Evolutionary conservation across 2,329 filamentous ascomycete genomes (phyloP).

Genomic region (Ustulina deusta): DNA sequence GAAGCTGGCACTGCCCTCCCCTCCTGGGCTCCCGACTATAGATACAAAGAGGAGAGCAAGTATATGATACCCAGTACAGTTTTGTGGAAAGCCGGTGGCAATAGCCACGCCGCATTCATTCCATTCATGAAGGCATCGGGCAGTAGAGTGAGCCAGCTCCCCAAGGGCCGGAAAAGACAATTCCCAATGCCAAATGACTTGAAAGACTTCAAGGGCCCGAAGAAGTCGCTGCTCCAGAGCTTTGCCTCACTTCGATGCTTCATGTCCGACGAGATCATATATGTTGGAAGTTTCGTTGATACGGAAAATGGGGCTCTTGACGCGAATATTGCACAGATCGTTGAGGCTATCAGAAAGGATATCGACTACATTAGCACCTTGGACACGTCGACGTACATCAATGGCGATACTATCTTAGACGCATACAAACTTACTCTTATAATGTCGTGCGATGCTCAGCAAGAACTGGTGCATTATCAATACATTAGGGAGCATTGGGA

Average conservation of each 20-base stretch:
- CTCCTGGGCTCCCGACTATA: constrained; percentile 43
- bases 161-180: constrained; percentile 29
- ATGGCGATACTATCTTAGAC: constrained; percentile 29
- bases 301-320: constrained; percentile 11
- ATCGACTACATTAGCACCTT: constrained; percentile 20
- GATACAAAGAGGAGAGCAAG: constrained; percentile 29
- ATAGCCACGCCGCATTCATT: constrained; percentile 14
- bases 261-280: constrained; percentile 46
- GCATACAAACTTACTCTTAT: constrained; percentile 39
- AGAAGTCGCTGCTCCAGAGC: constrained; percentile 43
- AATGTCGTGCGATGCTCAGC: constrained; percentile 29
- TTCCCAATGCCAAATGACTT: constrained; percentile 33
- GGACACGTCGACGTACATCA: constrained; percentile 21
- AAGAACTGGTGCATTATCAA: constrained; percentile 27
- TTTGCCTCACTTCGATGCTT: constrained; percentile 40
- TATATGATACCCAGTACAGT: constrained; percentile 21
- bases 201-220: constrained; percentile 32
- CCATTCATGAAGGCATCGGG: not conserved
- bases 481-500: constrained; percentile 34
- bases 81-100: constrained; percentile 33
- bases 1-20: constrained; percentile 37
- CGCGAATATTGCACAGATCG: constrained; percentile 21
- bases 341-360: constrained; percentile 27
- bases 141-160: constrained; percentile 27
- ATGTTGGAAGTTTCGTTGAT: constrained; percentile 36